These are phyloP conservation scores for Wallacemonas collosoma DNA, from an alignment of 208 protist species.

Conservation along the genomic window DNA sequence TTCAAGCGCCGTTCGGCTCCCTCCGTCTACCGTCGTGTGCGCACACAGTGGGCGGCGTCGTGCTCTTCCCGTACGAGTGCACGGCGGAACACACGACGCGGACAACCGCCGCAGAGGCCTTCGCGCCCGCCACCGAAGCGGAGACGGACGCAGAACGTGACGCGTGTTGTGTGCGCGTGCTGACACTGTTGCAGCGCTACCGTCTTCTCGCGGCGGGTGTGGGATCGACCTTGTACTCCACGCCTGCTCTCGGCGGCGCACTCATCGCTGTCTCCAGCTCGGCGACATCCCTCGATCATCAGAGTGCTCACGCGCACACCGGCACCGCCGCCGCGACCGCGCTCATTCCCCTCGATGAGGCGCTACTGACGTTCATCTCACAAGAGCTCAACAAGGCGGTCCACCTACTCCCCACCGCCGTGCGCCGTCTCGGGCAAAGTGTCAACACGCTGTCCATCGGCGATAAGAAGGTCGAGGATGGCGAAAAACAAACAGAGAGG, in stretches of 20 bases:
- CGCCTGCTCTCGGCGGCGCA: neutral
- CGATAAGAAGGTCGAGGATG: neutral
- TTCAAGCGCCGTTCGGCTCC: neutral
- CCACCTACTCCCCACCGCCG: conserved; percentile 36
- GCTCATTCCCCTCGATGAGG: conserved; percentile 32
- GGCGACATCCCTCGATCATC: too few relatives aligned
- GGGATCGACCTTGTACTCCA: neutral
- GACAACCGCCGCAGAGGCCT: neutral
- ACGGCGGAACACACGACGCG: neutral
- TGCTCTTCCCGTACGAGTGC: conserved; percentile 8
- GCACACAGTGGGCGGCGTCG: conserved; percentile 3
- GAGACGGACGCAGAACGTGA: conserved; percentile 11
- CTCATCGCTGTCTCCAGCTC: neutral
- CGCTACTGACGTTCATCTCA: conserved; percentile 32
- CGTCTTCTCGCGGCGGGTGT: conserved; percentile 11
- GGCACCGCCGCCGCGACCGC: conserved; percentile 12
- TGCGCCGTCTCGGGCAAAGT: conserved; percentile 7
- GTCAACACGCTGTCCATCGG: neutral
- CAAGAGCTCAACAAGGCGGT: conserved; percentile 56
- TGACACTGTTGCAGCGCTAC: conserved; percentile 36
- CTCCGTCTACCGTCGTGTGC: conserved; percentile 4
- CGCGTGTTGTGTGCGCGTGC: conserved; percentile 29
- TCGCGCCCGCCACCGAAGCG: neutral
- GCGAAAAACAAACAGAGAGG: conserved; percentile 26
- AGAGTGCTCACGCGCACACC: neutral